A percentile compares a stretch with the other conserved stretches of the same genome.
Evolutionary conservation across 768 basidiomycete genomes (phyloP).

Genomic region (Collybia sp.): DNA sequence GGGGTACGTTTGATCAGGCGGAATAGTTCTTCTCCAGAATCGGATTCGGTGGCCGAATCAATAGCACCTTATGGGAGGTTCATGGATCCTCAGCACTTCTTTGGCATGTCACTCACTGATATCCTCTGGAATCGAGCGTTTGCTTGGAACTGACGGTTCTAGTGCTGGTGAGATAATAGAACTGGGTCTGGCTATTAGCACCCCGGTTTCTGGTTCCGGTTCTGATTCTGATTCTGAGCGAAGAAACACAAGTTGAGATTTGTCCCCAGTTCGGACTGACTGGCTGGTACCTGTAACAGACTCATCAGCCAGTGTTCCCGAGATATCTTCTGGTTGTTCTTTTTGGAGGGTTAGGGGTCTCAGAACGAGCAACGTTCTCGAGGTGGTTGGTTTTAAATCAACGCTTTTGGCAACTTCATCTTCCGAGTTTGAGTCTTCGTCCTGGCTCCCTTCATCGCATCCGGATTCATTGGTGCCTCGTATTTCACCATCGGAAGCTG

Average conservation of each 20-base stretch:
- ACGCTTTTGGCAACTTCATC: constrained; percentile 20
- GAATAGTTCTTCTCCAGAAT: constrained; percentile 6
- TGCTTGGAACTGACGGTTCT: constrained; percentile 1
- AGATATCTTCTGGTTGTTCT: background rate
- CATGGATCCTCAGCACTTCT: background rate
- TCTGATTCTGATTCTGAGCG: constrained; percentile 22
- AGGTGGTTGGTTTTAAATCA: constrained; percentile 11
- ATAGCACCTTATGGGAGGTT: background rate
- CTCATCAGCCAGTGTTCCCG: constrained; percentile 16
- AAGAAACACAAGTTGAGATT: background rate
- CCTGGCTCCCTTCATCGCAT: constrained; percentile 14
- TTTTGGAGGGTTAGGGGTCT: background rate
- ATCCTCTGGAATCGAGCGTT: constrained; percentile 4
- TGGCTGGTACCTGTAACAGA: constrained; percentile 31
- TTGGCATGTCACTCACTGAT: background rate
- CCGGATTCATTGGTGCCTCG: constrained; percentile 6
- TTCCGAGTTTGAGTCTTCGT: constrained; percentile 15
- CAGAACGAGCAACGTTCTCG: constrained; percentile 14
- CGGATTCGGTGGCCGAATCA: constrained; percentile 5
- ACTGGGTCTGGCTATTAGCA: too few species aligned
- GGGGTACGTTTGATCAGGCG: background rate
- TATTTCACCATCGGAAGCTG: constrained; percentile 40
- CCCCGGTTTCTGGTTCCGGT: background rate
- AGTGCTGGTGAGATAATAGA: background rate
- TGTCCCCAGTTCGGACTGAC: background rate